These are phyloP conservation scores for Podospora sp. DNA, from an alignment of 495 filamentous ascomycete genomes.

Conservation along the genomic window DNA sequence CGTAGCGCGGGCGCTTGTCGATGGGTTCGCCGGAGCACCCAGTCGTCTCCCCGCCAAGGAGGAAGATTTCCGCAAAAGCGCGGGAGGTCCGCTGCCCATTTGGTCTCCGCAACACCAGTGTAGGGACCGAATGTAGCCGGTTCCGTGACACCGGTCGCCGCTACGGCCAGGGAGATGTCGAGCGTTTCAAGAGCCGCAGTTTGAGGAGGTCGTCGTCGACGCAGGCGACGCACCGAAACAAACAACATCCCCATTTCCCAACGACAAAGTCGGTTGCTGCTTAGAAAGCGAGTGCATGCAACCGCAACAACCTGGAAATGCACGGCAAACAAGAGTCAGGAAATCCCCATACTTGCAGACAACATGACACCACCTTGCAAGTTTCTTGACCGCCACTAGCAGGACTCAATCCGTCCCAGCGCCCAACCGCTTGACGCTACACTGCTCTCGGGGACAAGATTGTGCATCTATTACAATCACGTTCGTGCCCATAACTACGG, in stretches of 20 bases:
- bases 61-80: background rate
- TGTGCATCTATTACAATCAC: background rate
- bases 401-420: background rate
- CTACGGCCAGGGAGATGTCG: background rate
- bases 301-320: background rate
- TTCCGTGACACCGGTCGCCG: background rate
- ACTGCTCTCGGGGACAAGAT: background rate
- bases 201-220: background rate
- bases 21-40: background rate
- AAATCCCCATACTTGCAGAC: background rate
- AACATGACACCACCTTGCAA: conserved; percentile 6
- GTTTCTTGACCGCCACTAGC: conserved; percentile 10
- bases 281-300: background rate
- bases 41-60: conserved; percentile 3
- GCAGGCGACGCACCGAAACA: background rate
- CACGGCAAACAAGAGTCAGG: conserved; percentile 1
- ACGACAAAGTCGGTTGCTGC: background rate
- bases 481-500: background rate
- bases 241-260: too few species aligned
- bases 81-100: background rate
- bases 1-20: conserved; percentile 17
- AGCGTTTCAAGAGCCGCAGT: background rate
- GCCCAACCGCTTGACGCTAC: background rate
- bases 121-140: background rate
- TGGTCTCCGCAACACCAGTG: background rate